A percentile compares a stretch with the other conserved stretches of the same genome.
phyloP scores from a whole-genome alignment of 495 filamentous ascomycete genomes.

The Aspergillus affinis region DNA sequence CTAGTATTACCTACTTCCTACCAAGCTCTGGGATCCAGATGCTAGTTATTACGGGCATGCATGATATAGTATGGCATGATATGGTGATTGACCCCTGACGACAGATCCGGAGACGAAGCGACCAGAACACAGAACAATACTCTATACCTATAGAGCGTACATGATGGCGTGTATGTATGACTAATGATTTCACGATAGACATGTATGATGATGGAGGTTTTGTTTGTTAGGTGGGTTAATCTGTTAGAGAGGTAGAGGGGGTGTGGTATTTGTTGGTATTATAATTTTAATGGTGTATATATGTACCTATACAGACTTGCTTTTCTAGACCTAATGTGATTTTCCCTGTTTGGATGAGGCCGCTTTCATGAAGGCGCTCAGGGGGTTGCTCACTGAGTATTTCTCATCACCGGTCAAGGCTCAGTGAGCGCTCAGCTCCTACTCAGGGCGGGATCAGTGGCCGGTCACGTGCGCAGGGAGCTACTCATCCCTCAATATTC shows the following conservation, averaged over 20 bases:
- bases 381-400: too few species aligned
- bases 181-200: conserved; percentile 49
- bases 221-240: background rate
- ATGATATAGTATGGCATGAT: background rate
- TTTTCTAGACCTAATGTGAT: too few species aligned
- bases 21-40: too few species aligned
- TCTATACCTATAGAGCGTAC: background rate
- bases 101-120: too few species aligned
- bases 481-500: conserved; percentile 11
- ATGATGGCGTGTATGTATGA: conserved; percentile 21
- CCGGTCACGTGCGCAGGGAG: background rate
- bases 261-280: background rate
- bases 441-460: conserved; percentile 7
- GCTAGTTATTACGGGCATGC: background rate
- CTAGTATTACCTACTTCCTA: too few species aligned
- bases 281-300: background rate
- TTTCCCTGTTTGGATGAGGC: too few species aligned
- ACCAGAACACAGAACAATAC: background rate
- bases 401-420: too few species aligned
- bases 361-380: too few species aligned
- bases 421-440: background rate
- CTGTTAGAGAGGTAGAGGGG: too few species aligned
- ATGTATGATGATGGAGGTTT: conserved; percentile 28
- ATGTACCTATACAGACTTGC: too few species aligned
- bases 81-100: too few species aligned